Evolutionary conservation across 805 yeast species (phyloP), one percentile per base, ranked within the genome.

Genomic region (Candida stauntonica): DNA sequence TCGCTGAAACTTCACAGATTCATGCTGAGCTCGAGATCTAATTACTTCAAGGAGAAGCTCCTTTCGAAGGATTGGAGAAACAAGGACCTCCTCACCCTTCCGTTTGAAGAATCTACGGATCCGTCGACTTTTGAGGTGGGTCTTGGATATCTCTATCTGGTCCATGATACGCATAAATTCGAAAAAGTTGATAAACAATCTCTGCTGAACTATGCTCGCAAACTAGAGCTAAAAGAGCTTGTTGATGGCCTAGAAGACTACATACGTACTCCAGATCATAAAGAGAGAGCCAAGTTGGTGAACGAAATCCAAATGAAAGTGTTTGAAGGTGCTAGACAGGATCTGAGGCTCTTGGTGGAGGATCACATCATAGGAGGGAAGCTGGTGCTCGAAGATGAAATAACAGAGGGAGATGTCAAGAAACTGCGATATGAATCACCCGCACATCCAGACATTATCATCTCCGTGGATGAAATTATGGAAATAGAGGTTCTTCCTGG

Each of bases 381-480:
- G 29, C 12, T 51, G 4, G 26, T 28, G 6, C 27, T 30, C 5
- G 29, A 26, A 9, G 26, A 36, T 14, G 13, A 31, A 4, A 32
- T 54, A 13, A 19, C 47, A 1, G 24, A 38, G 5, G 37, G 33
- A 3, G 39, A 41, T 8, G 34, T 49, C 29, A 7, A 23, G 12
- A n/a, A 38, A 7, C 26, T 52, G n/a, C 18, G 11, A 12, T 52
- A 49, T 18, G 11, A 35, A 3, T 40, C 44, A n/a, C n/a, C 33
- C 2, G 51, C 58, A 7, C 58, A 44, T 30, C 75, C 84, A 0
- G 86, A 81, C 57, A 50, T 73, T 0, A 62, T 75, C 2, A 33
- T 79, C 1, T 50, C 67, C 1, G 66, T 68, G 6, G 45, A 47
- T 5, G 53, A 60, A 63, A 63, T 17, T 51, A 58, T 5, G 60